Percentiles rank a stretch among this genome's conserved stretches.
These are phyloP conservation scores for Kuraishia floccosa DNA, from an alignment of 805 yeast genomes.

Conservation along the genomic window DNA sequence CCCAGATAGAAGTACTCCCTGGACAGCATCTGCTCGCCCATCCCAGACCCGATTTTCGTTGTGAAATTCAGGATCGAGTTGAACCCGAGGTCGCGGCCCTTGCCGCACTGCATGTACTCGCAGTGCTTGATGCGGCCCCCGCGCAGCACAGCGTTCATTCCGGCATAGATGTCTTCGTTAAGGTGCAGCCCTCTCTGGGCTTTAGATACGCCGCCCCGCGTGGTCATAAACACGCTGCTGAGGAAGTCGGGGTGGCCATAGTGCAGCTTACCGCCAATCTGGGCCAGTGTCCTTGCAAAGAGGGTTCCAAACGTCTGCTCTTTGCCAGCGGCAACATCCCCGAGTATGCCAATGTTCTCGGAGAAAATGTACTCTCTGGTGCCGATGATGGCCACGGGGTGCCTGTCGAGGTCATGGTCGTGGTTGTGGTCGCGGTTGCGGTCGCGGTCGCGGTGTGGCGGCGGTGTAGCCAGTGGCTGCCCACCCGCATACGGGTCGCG, in stretches of 20 bases:
- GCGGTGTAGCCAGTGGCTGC: slow-evolving; percentile 5
- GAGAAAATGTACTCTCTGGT: slow-evolving; percentile 79
- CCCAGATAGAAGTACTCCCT: slow-evolving; percentile 75
- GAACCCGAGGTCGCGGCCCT: slow-evolving; percentile 79
- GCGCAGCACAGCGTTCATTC: slow-evolving; percentile 66
- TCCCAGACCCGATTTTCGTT: slow-evolving; percentile 81
- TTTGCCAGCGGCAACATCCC: slow-evolving; percentile 83
- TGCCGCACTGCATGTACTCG: slow-evolving; percentile 79
- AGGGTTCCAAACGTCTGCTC: slow-evolving; percentile 84
- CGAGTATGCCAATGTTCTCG: slow-evolving; percentile 71
- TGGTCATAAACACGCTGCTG: slow-evolving; percentile 66
- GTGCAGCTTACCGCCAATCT: slow-evolving; percentile 73
- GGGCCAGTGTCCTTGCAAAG: slow-evolving; percentile 73
- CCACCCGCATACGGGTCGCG: slow-evolving; percentile 13
- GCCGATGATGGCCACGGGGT: slow-evolving; percentile 76
- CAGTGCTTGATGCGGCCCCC: slow-evolving; percentile 82
- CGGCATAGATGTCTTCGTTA: slow-evolving; percentile 82
- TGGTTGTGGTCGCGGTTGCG: slow-evolving; percentile 12
- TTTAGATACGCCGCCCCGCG: slow-evolving; percentile 81
- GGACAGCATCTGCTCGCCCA: slow-evolving; percentile 83
- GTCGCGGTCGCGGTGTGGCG: slow-evolving; percentile 7
- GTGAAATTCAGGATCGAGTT: slow-evolving; percentile 75
- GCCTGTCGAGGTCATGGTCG: slow-evolving; percentile 14
- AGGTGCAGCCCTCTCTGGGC: slow-evolving; percentile 76
- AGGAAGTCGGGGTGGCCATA: slow-evolving; percentile 84